Evolutionary conservation across 169 alveolate genomes (phyloP).

Genomic region (Perkinsus marinus): DNA sequence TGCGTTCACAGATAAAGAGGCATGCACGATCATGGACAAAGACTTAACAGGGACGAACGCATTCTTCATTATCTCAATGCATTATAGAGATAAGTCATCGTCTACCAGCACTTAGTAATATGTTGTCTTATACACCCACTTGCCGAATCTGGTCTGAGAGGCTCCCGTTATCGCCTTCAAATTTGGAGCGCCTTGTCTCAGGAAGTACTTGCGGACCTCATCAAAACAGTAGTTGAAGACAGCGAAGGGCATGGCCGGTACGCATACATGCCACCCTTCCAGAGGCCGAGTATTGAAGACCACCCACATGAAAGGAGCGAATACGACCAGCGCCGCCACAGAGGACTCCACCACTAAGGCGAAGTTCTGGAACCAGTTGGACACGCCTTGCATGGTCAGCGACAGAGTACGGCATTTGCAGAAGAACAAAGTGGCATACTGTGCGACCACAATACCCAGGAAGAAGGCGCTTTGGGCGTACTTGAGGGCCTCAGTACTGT

Average conservation of each 20-base stretch:
- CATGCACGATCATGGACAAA: too few relatives aligned
- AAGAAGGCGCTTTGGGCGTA: constrained; percentile 60
- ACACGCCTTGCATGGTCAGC: constrained; percentile 29
- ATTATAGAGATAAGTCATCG: background rate
- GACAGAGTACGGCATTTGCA: constrained; percentile 46
- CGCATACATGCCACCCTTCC: background rate
- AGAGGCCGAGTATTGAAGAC: background rate
- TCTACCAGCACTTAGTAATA: background rate
- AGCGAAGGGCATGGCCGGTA: background rate
- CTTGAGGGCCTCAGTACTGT: constrained; percentile 57
- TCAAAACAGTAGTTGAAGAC: background rate
- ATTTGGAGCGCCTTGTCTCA: background rate
- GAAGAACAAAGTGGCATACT: constrained; percentile 45
- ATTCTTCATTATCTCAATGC: background rate
- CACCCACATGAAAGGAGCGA: background rate
- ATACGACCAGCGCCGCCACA: background rate
- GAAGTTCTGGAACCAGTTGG: constrained; percentile 23
- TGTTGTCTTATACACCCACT: background rate
- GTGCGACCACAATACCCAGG: constrained; percentile 42
- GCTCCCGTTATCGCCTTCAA: background rate
- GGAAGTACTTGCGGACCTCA: background rate
- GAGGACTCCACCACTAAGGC: background rate
- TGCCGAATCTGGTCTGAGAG: background rate
- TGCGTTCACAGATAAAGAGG: too few relatives aligned
- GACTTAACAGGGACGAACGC: background rate